Evolutionary conservation across 1,139 yeast genomes (phyloP), one percentile per base, ranked within the genome.

Genomic region (Yamadazyma diospyri): DNA sequence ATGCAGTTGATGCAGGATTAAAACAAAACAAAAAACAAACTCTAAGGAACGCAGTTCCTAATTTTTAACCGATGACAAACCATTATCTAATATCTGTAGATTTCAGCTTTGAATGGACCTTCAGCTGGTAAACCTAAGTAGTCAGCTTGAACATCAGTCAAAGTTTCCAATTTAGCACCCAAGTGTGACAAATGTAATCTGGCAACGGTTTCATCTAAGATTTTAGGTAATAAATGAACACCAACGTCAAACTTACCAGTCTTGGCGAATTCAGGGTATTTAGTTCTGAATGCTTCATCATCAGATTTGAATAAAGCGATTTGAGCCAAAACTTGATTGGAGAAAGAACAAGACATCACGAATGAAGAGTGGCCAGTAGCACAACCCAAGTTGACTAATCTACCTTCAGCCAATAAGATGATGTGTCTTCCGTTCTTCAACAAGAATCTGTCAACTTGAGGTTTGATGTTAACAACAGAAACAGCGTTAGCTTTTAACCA

Each of bases 291-390:
- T 47, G 63, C 79, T 44, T 65, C 72, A 71, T 92, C 89, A 46
- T 83, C 62, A 57, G 95, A 81, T 70, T 89, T 92, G 94, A 76
- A 92, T 62, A 92, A 78, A 59, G 98, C 99, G 59, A 94, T 89
- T 78, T 92, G 99, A 55, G 99, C 99, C 66, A 92, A 79, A 48
- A 92, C 98, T 76, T 92, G 99, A 85, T 92, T 92, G 55, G 97
- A 87, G 95, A 92, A 92, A 40, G 98, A 92, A 78, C 98, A 92
- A 47, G 97, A 89, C 99, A 92, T 92, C 63, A 92, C 98, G 64
- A 92, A 92, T 35, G 97, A 88, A 41, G 98, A 85, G 79, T 92
- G 99, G 63, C 99, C 99, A 61, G 98, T 94, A 64, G 98, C 99
- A 76, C 98, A 94, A 58, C 99, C 99, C 68, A 92, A 80, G 89